Evolutionary conservation across 306 rosid genomes (phyloP).

Genomic region (Vicia sativa): DNA sequence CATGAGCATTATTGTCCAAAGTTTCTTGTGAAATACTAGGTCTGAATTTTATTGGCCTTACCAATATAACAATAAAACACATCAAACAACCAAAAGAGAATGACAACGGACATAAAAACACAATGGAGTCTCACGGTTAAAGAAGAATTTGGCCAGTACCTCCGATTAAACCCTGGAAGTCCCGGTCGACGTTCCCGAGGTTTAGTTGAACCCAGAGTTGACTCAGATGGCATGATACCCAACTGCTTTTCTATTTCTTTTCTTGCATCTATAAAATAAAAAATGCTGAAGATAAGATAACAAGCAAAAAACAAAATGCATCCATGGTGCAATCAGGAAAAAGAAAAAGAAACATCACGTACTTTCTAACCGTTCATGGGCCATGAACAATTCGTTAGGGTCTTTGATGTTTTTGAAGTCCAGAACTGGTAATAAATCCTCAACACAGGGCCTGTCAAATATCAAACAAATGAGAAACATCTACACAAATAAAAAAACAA

Average conservation of each 20-base stretch:
- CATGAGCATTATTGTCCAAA: constrained; percentile 39
- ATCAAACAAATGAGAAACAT: constrained; percentile 13
- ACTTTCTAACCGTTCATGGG: constrained; percentile 71
- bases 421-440: constrained; percentile 51
- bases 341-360: constrained; percentile 35
- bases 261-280: constrained; percentile 67
- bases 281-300: constrained; percentile 30
- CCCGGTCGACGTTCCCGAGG: constrained; percentile 71
- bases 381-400: constrained; percentile 66
- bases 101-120: constrained; percentile 12
- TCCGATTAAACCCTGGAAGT: constrained; percentile 52
- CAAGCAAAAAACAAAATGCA: constrained; percentile 7
- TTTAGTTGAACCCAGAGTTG: constrained; percentile 46
- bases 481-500: background rate
- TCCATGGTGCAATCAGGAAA: constrained; percentile 8
- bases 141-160: constrained; percentile 41
- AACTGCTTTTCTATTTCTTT: constrained; percentile 69
- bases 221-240: constrained; percentile 49
- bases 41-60: constrained; percentile 64
- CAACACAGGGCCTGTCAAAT: constrained; percentile 55
- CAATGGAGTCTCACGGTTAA: constrained; percentile 17
- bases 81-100: constrained; percentile 37
- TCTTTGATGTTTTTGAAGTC: constrained; percentile 61
- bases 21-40: constrained; percentile 53
- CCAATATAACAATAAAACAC: constrained; percentile 29